phyloP scores from a whole-genome alignment of 129 eudicot genomes.

The Daucus carota region DNA sequence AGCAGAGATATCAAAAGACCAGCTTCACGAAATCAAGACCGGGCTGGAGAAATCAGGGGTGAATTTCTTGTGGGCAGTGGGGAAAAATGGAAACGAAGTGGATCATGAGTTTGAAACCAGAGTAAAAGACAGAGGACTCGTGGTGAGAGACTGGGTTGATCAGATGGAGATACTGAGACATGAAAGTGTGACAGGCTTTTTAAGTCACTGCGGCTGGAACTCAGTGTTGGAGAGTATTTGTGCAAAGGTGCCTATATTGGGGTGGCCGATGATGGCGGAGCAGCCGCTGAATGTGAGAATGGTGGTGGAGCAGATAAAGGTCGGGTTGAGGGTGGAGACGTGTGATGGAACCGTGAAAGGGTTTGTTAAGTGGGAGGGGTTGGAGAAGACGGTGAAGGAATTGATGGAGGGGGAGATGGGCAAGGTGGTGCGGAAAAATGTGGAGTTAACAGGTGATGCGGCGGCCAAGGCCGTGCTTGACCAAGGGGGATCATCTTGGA shows the following conservation, averaged over 20 bases:
- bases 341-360: conserved; percentile 29
- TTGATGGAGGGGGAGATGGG: conserved; percentile 41
- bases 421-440: conserved; percentile 25
- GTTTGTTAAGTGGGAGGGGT: conserved; percentile 27
- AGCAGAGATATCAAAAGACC: conserved; percentile 26
- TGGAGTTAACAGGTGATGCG: conserved; percentile 17
- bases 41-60: too few relatives aligned
- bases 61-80: too few relatives aligned
- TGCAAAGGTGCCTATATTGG: conserved; percentile 41
- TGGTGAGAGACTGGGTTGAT: conserved; percentile 50
- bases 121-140: conserved; percentile 31
- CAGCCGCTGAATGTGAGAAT: conserved; percentile 40
- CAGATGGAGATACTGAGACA: conserved; percentile 37
- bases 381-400: conserved; percentile 35
- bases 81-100: too few relatives aligned
- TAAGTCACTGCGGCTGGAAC: conserved; percentile 60
- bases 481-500: conserved; percentile 42
- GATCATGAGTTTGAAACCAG: conserved; percentile 31
- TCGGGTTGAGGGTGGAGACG: conserved; percentile 32
- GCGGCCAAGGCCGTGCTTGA: conserved; percentile 24
- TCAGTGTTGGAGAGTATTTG: conserved; percentile 46
- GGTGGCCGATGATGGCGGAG: conserved; percentile 66
- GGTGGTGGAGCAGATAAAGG: conserved; percentile 29
- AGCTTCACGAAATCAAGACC: too few relatives aligned
- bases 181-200: conserved; percentile 28